Evolutionary conservation across 805 yeast genomes (phyloP).

Genomic region (Geotrichum ghanense): DNA sequence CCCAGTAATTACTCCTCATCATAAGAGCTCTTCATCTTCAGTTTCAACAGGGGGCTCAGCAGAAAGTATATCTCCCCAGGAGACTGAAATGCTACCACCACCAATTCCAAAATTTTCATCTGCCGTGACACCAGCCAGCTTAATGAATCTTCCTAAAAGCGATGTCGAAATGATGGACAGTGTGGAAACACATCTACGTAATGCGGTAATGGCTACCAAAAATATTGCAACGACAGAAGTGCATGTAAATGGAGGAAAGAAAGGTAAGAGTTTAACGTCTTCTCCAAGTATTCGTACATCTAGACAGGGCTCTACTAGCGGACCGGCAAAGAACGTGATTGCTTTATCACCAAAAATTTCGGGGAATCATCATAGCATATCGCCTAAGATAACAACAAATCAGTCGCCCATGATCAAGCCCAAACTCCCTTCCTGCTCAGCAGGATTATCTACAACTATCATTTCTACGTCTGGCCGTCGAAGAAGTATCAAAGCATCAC

Average conservation of each 20-base stretch:
- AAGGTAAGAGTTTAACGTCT: slow-evolving; percentile 1
- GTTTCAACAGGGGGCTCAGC: neutral
- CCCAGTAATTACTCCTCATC: slow-evolving; percentile 16
- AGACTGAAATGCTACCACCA: slow-evolving; percentile 14
- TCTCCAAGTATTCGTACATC: slow-evolving; percentile 4
- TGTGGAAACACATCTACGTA: slow-evolving; percentile 13
- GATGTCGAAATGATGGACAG: slow-evolving; percentile 3
- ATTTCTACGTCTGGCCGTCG: slow-evolving; percentile 3
- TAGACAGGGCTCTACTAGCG: slow-evolving; percentile 8
- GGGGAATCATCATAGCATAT: too few relatives aligned
- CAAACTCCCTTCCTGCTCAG: slow-evolving; percentile 13
- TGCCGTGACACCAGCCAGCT: slow-evolving; percentile 22
- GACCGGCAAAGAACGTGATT: slow-evolving; percentile 7
- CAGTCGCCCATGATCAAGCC: slow-evolving; percentile 19
- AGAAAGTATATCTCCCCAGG: neutral
- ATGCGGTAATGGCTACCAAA: slow-evolving; percentile 14
- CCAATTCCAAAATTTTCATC: slow-evolving; percentile 4
- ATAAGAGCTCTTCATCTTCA: neutral
- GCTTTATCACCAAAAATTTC: neutral
- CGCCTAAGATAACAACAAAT: neutral
- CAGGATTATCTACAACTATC: too few relatives aligned
- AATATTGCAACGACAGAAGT: slow-evolving; percentile 6
- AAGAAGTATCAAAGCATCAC: slow-evolving; percentile 13
- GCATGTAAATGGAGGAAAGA: neutral
- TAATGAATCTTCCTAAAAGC: slow-evolving; percentile 23